Evolutionary conservation across 495 filamentous ascomycete genomes (phyloP), one percentile per base, ranked within the genome.

Genomic region (Oleoguttula mirabilis): DNA sequence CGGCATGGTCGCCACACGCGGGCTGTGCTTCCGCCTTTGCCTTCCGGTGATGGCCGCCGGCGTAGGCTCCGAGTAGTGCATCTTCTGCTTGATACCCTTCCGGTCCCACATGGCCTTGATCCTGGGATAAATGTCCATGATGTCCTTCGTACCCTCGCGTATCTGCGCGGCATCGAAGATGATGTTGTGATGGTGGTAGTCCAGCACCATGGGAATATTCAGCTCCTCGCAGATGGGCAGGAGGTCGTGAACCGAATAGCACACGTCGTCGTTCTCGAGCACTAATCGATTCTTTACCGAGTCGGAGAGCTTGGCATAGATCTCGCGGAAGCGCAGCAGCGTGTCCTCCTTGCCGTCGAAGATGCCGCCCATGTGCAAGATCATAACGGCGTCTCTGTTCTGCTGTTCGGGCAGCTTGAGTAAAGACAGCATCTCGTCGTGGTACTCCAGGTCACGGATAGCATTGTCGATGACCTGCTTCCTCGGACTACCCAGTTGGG

Each of bases 171-270:
- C 46, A 55, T 90, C 80, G 51, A 93, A 92, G 20, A 90, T 66
- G 52, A 96, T 94, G 59, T 95, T 95, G 67, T 95, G 83, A 50
- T 98, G 90, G 51, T 95, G 88, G 51, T 74, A 98, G 60, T 95
- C 90, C 12, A 95, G 76, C 4, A 94, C 88, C 3, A 95, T 63
- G 0, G 88, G 90, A 38, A 98, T 94, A 56, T 87, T 82, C 31
- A 96, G 68, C 54, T 93, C 88, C 60, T 95, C 80, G 61, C 88
- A 98, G 1, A 93, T 68, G 0, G 88, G 88, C 0, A 98, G 68
- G 10, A 96, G 65, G 43, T 96, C 88, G 50, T 96, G 90, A 1
- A 95, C 84, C 32, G 74, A 79, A 82, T 82, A 96, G 32, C 70
- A 67, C 4, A 95, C 84, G 55, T 95, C 90, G 60, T 95, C 90